phyloP scores from a whole-genome alignment of 2,329 filamentous ascomycete species.

The Elsinoe perseae region DNA sequence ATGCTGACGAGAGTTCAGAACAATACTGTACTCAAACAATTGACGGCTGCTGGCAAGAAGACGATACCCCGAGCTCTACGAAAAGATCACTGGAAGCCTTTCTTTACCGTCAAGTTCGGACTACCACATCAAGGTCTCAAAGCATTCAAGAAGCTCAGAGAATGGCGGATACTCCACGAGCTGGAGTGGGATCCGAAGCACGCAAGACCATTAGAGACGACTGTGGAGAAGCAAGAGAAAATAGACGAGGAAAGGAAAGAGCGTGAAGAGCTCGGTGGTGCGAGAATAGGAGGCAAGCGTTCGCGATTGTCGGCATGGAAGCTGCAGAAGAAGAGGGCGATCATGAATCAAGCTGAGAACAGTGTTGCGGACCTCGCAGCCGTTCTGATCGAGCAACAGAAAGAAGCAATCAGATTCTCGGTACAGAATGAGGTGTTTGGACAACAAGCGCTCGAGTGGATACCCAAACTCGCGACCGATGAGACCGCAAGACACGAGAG shows the following conservation, averaged over 20 bases:
- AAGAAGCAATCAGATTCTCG: slow-evolving; percentile 26
- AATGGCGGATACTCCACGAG: slow-evolving; percentile 54
- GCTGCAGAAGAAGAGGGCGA: slow-evolving; percentile 44
- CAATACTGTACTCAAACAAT: slow-evolving; percentile 47
- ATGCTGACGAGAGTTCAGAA: slow-evolving; percentile 32
- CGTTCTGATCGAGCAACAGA: slow-evolving; percentile 45
- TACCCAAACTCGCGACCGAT: slow-evolving; percentile 2
- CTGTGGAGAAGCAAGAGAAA: slow-evolving; percentile 27
- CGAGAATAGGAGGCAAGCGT: not conserved
- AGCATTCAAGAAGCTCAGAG: slow-evolving; percentile 51
- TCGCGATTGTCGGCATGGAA: slow-evolving; percentile 19
- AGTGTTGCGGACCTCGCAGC: slow-evolving; percentile 53
- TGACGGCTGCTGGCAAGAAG: slow-evolving; percentile 58
- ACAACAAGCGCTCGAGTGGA: slow-evolving; percentile 1
- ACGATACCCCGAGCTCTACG: slow-evolving; percentile 51
- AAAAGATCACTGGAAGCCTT: slow-evolving; percentile 56
- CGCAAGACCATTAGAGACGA: slow-evolving; percentile 31
- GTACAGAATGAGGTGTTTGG: slow-evolving; percentile 19
- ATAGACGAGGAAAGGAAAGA: slow-evolving; percentile 34
- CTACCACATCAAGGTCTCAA: slow-evolving; percentile 43
- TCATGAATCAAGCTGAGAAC: slow-evolving; percentile 60
- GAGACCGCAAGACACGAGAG: slow-evolving; percentile 17
- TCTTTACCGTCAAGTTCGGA: slow-evolving; percentile 52
- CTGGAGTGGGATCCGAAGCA: slow-evolving; percentile 40
- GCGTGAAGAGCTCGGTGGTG: slow-evolving; percentile 29